phyloP scores from a whole-genome alignment of 176 grass and related monocot species.

The Raddia distichophylla region DNA sequence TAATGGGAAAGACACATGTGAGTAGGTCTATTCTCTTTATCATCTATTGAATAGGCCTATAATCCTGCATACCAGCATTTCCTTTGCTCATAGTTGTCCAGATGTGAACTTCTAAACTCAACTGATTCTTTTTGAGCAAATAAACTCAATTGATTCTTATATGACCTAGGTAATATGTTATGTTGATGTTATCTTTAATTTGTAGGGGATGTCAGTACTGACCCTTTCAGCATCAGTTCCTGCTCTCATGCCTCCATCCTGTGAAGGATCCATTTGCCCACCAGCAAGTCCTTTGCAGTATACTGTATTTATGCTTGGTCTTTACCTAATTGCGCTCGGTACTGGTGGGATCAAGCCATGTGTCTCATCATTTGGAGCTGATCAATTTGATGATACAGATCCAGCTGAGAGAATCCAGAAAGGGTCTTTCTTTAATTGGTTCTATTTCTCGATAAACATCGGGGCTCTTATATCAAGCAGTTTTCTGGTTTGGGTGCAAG shows the following conservation, averaged over 20 bases:
- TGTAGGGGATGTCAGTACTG: slow-evolving; percentile 75
- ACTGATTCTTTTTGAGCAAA: background rate
- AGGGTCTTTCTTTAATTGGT: slow-evolving; percentile 96
- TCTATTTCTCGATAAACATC: slow-evolving; percentile 91
- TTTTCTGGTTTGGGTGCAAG: slow-evolving; percentile 93
- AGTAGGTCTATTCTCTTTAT: background rate
- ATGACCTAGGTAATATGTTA: slow-evolving; percentile 13
- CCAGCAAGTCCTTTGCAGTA: slow-evolving; percentile 68
- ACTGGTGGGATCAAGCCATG: slow-evolving; percentile 94
- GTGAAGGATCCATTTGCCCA: slow-evolving; percentile 72
- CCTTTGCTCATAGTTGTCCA: background rate
- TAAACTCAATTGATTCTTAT: background rate
- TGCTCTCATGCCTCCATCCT: slow-evolving; percentile 65
- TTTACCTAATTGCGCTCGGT: slow-evolving; percentile 84
- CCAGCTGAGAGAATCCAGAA: slow-evolving; percentile 71
- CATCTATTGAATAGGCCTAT: background rate
- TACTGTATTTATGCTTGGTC: slow-evolving; percentile 77
- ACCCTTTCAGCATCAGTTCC: slow-evolving; percentile 85
- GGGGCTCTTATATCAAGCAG: slow-evolving; percentile 91
- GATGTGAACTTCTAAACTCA: slow-evolving; percentile 8
- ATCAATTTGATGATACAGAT: slow-evolving; percentile 96
- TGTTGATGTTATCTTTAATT: slow-evolving; percentile 33
- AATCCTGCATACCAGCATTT: background rate
- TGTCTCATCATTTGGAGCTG: slow-evolving; percentile 85
- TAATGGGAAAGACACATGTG: background rate